These are phyloP conservation scores for Phlegmacium glaucopus DNA, from an alignment of 768 basidiomycete genomes.

Conservation along the genomic window DNA sequence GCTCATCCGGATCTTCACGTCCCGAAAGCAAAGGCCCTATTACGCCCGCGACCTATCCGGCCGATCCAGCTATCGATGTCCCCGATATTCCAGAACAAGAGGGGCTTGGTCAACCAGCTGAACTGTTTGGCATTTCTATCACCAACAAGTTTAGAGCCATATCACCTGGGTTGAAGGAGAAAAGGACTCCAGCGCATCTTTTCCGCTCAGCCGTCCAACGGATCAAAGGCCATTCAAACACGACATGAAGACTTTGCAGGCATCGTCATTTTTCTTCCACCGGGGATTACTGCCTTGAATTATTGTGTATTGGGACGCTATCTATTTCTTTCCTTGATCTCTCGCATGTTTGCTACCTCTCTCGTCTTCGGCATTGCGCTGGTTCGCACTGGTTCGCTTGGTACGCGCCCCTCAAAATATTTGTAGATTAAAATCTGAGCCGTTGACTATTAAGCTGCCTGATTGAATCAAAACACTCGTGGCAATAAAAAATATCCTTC, in stretches of 20 bases:
- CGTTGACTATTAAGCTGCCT: too few relatives aligned
- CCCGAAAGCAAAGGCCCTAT: conserved; percentile 44
- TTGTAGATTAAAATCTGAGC: too few relatives aligned
- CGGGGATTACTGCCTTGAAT: too few relatives aligned
- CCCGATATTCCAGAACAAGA: conserved; percentile 40
- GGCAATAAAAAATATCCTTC: not conserved
- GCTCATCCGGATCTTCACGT: conserved; percentile 24
- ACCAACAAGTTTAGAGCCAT: conserved; percentile 10
- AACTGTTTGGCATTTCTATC: conserved; percentile 3
- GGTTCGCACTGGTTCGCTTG: too few relatives aligned
- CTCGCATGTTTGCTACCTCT: too few relatives aligned
- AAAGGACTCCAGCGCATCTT: conserved; percentile 27
- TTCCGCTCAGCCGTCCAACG: conserved; percentile 38
- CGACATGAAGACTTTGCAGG: conserved; percentile 16
- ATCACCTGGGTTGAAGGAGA: conserved; percentile 16
- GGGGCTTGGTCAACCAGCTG: conserved; percentile 27
- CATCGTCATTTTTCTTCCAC: conserved; percentile 1
- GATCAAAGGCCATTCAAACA: conserved; percentile 31
- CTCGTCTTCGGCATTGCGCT: too few relatives aligned
- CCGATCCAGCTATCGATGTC: conserved; percentile 39
- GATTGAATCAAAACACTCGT: too few relatives aligned
- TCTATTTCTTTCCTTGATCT: too few relatives aligned
- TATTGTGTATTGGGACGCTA: too few relatives aligned
- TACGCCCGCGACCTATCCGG: conserved; percentile 42
- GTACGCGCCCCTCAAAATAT: too few relatives aligned